phyloP scores from a whole-genome alignment of 768 basidiomycete genomes.

The Psilocybe cyanescens region DNA sequence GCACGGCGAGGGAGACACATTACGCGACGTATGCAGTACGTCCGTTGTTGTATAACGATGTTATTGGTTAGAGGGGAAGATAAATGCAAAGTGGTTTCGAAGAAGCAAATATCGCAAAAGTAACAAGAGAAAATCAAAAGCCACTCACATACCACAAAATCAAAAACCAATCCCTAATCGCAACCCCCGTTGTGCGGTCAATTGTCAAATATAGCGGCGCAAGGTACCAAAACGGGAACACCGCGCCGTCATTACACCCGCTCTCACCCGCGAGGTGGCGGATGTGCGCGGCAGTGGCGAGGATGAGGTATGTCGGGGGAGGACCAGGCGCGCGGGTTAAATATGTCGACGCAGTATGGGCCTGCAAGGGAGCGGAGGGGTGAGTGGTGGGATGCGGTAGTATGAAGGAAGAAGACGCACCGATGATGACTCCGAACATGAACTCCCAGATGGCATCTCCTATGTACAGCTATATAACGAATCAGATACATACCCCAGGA shows the following conservation, averaged over 20 bases:
- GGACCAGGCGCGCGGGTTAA: conserved; percentile 81
- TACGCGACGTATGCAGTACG: conserved; percentile 77
- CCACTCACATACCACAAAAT: conserved; percentile 78
- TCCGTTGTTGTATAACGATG: too few relatives aligned
- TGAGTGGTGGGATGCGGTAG: too few relatives aligned
- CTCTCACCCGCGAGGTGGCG: conserved; percentile 76
- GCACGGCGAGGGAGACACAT: conserved; percentile 81
- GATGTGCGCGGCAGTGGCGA: conserved; percentile 85
- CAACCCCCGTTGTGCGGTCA: conserved; percentile 61
- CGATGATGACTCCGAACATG: conserved; percentile 89
- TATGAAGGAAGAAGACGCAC: conserved; percentile 22
- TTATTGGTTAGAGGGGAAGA: conserved; percentile 11
- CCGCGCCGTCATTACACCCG: conserved; percentile 96
- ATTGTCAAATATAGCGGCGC: conserved; percentile 86
- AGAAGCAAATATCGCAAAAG: neutral
- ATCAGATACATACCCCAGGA: neutral
- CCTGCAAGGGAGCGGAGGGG: conserved; percentile 41
- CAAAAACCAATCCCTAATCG: conserved; percentile 88
- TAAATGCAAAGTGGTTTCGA: conserved; percentile 1
- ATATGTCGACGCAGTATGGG: conserved; percentile 80
- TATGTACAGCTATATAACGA: conserved; percentile 68
- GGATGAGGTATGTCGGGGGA: conserved; percentile 95
- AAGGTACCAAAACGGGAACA: conserved; percentile 92
- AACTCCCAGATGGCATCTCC: conserved; percentile 98
- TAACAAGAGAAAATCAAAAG: conserved; percentile 33